Percentiles rank a stretch among this genome's conserved stretches.
These are phyloP conservation scores for Mayamaea pseudoterrestris DNA, from an alignment of 108 stramenopile species.

Conservation along the genomic window DNA sequence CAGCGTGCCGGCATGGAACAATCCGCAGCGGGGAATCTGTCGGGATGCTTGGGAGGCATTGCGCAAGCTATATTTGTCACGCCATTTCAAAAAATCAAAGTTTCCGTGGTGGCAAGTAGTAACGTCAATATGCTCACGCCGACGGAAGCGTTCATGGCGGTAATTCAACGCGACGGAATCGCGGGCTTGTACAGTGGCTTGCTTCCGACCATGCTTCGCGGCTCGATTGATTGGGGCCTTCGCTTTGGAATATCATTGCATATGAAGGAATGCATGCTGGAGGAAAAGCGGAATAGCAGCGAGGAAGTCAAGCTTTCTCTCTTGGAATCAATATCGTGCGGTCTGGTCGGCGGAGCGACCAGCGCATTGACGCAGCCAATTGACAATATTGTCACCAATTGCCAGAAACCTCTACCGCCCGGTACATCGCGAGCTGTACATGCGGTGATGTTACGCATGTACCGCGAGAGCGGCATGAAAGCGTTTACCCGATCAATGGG, in stretches of 20 bases:
- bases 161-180: conserved; percentile 6
- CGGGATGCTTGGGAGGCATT: conserved; percentile 6
- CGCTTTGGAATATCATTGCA: conserved; percentile 8
- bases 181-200: conserved; percentile 7
- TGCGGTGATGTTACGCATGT: conserved; percentile 5
- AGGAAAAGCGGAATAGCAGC: background rate
- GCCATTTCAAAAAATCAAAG: conserved; percentile 15
- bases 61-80: conserved; percentile 16
- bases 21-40: background rate
- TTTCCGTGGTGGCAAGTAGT: conserved; percentile 5
- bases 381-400: conserved; percentile 14
- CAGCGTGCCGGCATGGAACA: background rate
- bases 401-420: conserved; percentile 7
- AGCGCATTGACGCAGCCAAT: conserved; percentile 15
- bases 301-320: conserved; percentile 2
- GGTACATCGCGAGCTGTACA: conserved; percentile 1
- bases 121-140: background rate
- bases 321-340: conserved; percentile 6
- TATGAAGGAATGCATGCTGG: conserved; percentile 4
- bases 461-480: conserved; percentile 6
- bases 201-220: conserved; percentile 2
- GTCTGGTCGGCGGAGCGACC: conserved; percentile 11
- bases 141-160: background rate
- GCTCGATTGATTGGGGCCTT: conserved; percentile 13
- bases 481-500: conserved; percentile 12